phyloP scores from a whole-genome alignment of 352 stramenopile species.

The Globisporangium spinosum region DNA sequence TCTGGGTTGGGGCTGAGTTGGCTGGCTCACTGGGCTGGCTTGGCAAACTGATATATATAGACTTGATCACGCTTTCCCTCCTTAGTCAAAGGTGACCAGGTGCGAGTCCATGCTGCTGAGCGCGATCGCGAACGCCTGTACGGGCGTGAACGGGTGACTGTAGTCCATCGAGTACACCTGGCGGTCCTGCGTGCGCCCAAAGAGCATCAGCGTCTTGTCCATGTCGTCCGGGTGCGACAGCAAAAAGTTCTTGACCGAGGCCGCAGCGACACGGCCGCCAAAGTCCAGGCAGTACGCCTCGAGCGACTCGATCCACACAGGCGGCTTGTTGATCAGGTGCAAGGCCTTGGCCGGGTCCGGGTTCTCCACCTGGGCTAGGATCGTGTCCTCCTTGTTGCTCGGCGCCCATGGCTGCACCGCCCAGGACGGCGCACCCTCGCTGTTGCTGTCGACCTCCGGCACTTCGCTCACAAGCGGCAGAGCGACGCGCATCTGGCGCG shows the following conservation, averaged over 20 bases:
- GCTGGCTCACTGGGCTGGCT: neutral
- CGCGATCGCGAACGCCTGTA: slow-evolving; percentile 84
- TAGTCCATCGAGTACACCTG: slow-evolving; percentile 91
- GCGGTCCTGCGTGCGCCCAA: slow-evolving; percentile 79
- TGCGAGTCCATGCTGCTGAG: slow-evolving; percentile 88
- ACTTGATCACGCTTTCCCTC: neutral
- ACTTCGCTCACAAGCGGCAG: slow-evolving; percentile 53
- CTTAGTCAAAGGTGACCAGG: slow-evolving; percentile 83
- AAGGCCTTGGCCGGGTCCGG: slow-evolving; percentile 57
- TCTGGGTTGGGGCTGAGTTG: neutral
- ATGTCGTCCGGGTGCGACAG: slow-evolving; percentile 80
- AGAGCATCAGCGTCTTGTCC: slow-evolving; percentile 86
- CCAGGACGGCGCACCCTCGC: slow-evolving; percentile 46
- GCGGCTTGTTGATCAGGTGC: slow-evolving; percentile 84
- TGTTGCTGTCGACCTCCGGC: slow-evolving; percentile 36
- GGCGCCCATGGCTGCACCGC: slow-evolving; percentile 50
- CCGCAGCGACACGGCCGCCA: slow-evolving; percentile 64
- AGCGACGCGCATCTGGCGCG: slow-evolving; percentile 79
- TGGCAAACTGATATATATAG: slow-evolving; percentile 8
- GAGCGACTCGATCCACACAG: slow-evolving; percentile 85
- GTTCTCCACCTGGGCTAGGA: slow-evolving; percentile 69
- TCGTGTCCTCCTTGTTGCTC: slow-evolving; percentile 72
- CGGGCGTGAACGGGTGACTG: slow-evolving; percentile 74
- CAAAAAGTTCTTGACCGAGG: slow-evolving; percentile 89
- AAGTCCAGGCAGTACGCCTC: slow-evolving; percentile 89